These are phyloP conservation scores for Ophiocordyceps camponoti-rufipedis DNA, from an alignment of 2,329 filamentous ascomycete species.

Conservation along the genomic window DNA sequence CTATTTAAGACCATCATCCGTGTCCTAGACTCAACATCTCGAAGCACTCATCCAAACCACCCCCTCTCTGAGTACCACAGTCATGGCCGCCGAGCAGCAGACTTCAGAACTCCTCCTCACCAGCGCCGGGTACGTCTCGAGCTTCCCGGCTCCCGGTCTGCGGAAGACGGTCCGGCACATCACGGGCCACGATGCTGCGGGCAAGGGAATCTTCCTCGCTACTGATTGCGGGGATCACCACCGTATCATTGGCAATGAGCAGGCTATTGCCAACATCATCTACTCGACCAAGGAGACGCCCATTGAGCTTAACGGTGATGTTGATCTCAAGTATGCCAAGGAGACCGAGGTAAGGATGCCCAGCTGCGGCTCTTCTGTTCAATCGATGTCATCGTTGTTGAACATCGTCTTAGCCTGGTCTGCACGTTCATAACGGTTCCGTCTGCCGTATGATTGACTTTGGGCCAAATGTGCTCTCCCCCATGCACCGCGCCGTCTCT, in stretches of 20 bases:
- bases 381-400: too few relatives aligned
- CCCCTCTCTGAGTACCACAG: too few relatives aligned
- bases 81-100: neutral
- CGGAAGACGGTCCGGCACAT: slow-evolving; percentile 4
- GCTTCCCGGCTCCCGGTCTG: slow-evolving; percentile 4
- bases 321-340: slow-evolving; percentile 5
- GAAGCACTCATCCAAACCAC: too few relatives aligned
- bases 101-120: neutral
- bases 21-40: neutral
- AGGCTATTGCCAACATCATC: slow-evolving; percentile 11
- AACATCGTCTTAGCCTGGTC: slow-evolving; percentile 2
- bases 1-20: neutral
- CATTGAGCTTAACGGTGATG: slow-evolving; percentile 7
- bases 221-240: slow-evolving; percentile 12
- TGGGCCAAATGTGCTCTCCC: slow-evolving; percentile 13
- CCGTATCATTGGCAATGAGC: slow-evolving; percentile 6
- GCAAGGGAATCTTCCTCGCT: slow-evolving; percentile 9
- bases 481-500: slow-evolving; percentile 28
- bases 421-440: slow-evolving; percentile 16
- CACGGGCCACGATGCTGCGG: slow-evolving; percentile 5
- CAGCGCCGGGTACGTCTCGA: neutral
- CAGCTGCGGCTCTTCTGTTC: too few relatives aligned
- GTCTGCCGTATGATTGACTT: slow-evolving; percentile 31
- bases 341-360: slow-evolving; percentile 2
- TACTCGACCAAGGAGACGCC: slow-evolving; percentile 10